Base-by-base conservation (phyloP, 2,329 filamentous ascomycete genomes). In the Ascocoryne sarcoides region DNA sequence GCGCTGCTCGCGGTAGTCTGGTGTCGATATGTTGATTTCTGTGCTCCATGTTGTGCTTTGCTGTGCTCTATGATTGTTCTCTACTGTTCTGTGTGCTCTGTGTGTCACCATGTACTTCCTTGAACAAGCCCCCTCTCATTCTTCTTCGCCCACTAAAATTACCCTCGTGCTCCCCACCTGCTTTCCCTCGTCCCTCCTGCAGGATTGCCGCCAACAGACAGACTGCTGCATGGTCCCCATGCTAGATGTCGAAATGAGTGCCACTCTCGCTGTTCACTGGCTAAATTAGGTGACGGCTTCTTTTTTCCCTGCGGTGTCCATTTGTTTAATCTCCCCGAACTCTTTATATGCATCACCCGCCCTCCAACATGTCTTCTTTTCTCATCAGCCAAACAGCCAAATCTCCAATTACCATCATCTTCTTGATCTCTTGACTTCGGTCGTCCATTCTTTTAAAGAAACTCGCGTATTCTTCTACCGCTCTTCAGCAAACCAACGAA, bases 401-500 rank as follows among this genome's bases (percentile, higher is more conserved):
- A 42, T 47, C 45, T 47, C 48, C 43, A 45, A 47, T 43, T 48
- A 40, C 26, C 43, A 46, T 31, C 43, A 37, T 37, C 23, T 40
- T 34, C 23, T 43, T 47, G 32, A 45, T 43, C 29, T 36, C 44
- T 54, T 56, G 55, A 58, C 55, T 53, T 51, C 51, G 55, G 55
- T 57, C 55, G 53, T 56, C 52, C 53, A 56, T 54, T 57, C 55
- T 56, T 56, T 57, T 51, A 47, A 36, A 54, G 43, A 55, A n/a
- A 50, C 32, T 26, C 37, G 40, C 40, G 37, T 39, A 40, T 39
- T 32, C 18, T 37, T 26, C 32, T 30, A 43, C 42, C 32, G 49
- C 48, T 52, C 40, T 50, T 50, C 47, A 52, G 44, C 50, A 44
- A n/a, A 39, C 40, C 36, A 37, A 38, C 35, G 17, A 47, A 40